Evolutionary conservation across 2,329 filamentous ascomycete species (phyloP).

Genomic region (Hirsutella minnesotensis): DNA sequence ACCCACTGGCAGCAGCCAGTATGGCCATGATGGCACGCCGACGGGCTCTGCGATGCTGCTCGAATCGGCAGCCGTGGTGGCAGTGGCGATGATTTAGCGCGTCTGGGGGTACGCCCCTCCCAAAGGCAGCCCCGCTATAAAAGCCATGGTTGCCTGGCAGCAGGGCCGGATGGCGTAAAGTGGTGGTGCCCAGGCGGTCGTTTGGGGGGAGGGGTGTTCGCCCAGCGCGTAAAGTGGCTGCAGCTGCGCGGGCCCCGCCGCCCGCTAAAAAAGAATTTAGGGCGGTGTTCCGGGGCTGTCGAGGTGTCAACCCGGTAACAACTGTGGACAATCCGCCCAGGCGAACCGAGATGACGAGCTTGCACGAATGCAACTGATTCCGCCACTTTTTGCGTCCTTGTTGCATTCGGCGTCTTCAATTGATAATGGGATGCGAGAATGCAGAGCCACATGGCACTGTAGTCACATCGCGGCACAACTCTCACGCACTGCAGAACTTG

Average conservation of each 20-base stretch:
- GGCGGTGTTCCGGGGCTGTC: neutral
- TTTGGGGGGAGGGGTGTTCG: neutral
- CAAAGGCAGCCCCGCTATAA: neutral
- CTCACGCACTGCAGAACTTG: no score
- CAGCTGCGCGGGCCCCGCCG: slow-evolving; percentile 1
- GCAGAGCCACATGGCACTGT: no score
- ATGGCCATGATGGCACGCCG: neutral
- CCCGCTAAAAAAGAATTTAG: neutral
- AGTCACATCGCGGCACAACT: no score
- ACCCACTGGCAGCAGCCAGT: no score
- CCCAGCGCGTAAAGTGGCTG: slow-evolving; percentile 8
- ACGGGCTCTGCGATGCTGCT: neutral
- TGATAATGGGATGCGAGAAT: no score
- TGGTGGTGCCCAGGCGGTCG: neutral
- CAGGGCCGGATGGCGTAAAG: neutral
- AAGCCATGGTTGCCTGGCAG: neutral
- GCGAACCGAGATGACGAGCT: no score
- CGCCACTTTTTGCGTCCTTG: no score
- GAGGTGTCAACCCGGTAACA: neutral
- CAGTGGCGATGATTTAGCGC: neutral
- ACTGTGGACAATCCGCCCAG: neutral
- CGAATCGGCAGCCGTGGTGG: neutral
- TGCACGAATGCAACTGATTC: no score
- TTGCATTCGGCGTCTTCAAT: no score
- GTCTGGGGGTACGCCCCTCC: neutral